Evolutionary conservation across 805 yeast genomes (phyloP).

Genomic region (Saccharomycopsis synnaedendra): DNA sequence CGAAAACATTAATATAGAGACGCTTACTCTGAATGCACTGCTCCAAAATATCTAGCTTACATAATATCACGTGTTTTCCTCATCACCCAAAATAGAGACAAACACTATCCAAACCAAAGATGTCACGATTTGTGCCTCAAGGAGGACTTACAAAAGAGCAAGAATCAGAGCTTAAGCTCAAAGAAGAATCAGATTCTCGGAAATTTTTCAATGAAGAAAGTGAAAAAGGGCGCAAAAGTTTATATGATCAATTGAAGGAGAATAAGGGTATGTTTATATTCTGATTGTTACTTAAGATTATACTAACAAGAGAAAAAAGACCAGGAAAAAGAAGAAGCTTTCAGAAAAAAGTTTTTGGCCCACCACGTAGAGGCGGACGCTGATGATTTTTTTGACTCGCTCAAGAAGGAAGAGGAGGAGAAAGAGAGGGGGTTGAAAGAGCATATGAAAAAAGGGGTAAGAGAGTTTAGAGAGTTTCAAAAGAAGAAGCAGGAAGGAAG

Average conservation of each 20-base stretch:
- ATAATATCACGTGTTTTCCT: too few species aligned
- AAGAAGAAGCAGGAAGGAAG: neutral
- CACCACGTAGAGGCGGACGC: slow-evolving; percentile 4
- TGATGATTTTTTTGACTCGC: neutral
- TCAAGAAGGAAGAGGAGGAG: slow-evolving; percentile 1
- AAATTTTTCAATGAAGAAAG: neutral
- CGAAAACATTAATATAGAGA: too few species aligned
- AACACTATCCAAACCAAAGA: neutral
- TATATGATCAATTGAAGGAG: slow-evolving; percentile 8
- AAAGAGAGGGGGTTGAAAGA: slow-evolving; percentile 2
- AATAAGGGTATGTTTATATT: neutral
- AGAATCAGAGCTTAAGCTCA: neutral
- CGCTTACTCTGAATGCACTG: too few species aligned
- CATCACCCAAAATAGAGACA: too few species aligned
- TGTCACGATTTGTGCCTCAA: neutral
- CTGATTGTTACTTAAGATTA: neutral
- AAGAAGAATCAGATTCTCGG: slow-evolving; percentile 2
- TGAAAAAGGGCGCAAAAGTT: slow-evolving; percentile 1
- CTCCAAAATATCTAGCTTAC: too few species aligned
- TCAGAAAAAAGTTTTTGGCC: slow-evolving; percentile 5
- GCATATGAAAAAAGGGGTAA: neutral
- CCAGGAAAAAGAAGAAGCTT: slow-evolving; percentile 1
- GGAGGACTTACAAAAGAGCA: slow-evolving; percentile 6
- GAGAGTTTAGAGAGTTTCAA: neutral
- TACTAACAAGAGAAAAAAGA: neutral